Conservation (phyloP, 768 basidiomycete species). For the Lactarius sp. region DNA sequence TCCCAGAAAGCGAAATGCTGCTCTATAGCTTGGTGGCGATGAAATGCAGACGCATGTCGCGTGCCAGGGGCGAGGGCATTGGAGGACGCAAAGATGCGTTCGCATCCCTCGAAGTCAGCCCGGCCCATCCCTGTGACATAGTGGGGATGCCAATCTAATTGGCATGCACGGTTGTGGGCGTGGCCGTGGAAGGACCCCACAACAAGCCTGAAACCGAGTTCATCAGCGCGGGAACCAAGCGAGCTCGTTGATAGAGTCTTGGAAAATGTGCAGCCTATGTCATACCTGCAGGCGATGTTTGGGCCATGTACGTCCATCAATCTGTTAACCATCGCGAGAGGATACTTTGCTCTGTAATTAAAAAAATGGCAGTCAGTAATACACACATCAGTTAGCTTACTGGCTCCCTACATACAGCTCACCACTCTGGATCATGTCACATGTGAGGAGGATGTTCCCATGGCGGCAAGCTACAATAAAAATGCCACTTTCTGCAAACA, state of each 20-base stretch:
- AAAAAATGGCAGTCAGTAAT: neutral
- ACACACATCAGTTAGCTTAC: no score
- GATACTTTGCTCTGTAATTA: neutral
- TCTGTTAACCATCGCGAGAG: neutral
- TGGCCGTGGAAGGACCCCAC: slow-evolving; percentile 33
- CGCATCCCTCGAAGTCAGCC: slow-evolving; percentile 30
- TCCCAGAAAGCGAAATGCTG: no score
- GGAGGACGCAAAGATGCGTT: slow-evolving; percentile 30
- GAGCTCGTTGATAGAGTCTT: slow-evolving; percentile 23
- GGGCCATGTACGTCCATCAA: neutral
- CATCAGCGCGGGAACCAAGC: slow-evolving; percentile 17
- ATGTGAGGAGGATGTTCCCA: neutral
- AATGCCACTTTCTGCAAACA: neutral
- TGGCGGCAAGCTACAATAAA: neutral
- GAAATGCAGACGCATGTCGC: no score
- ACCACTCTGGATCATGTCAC: neutral
- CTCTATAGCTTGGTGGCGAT: no score
- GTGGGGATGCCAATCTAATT: slow-evolving; percentile 30
- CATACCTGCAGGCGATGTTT: slow-evolving; percentile 26
- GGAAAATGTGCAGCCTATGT: slow-evolving; percentile 30
- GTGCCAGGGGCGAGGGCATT: slow-evolving; percentile 26
- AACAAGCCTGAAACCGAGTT: slow-evolving; percentile 18
- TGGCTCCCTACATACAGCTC: neutral
- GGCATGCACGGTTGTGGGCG: slow-evolving; percentile 31
- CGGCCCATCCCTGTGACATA: slow-evolving; percentile 29